These are phyloP conservation scores for Mycena metata DNA, from an alignment of 768 basidiomycete species.

Conservation along the genomic window DNA sequence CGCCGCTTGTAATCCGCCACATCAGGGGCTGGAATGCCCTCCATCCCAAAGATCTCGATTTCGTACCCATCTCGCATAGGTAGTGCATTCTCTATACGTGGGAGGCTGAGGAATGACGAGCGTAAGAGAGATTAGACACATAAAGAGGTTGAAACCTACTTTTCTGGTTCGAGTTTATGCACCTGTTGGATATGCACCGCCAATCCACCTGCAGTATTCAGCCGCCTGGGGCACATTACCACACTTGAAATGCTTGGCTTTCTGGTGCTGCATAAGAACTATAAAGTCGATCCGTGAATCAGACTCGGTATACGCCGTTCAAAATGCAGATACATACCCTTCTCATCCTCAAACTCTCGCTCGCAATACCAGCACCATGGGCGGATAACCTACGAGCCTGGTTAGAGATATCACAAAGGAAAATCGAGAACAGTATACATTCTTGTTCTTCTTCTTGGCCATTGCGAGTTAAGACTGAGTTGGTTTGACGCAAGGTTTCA, in stretches of 20 bases:
- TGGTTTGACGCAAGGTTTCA: neutral
- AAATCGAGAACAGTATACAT: slow-evolving; percentile 49
- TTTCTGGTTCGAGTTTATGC: slow-evolving; percentile 98
- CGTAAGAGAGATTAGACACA: slow-evolving; percentile 6
- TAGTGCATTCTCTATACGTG: slow-evolving; percentile 96
- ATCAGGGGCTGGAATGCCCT: slow-evolving; percentile 95
- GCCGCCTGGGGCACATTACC: slow-evolving; percentile 92
- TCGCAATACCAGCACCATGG: slow-evolving; percentile 99
- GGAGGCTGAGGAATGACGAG: slow-evolving; percentile 59
- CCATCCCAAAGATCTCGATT: slow-evolving; percentile 99
- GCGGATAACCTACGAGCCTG: slow-evolving; percentile 71
- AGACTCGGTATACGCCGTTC: slow-evolving; percentile 13
- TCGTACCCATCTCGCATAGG: slow-evolving; percentile 98
- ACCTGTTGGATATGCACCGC: slow-evolving; percentile 99
- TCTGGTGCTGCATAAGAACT: slow-evolving; percentile 99
- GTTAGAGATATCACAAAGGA: slow-evolving; percentile 19
- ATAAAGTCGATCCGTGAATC: slow-evolving; percentile 14
- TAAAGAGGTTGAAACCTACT: slow-evolving; percentile 58
- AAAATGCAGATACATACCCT: slow-evolving; percentile 69
- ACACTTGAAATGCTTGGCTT: slow-evolving; percentile 99
- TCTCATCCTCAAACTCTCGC: slow-evolving; percentile 99
- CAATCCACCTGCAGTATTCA: slow-evolving; percentile 97
- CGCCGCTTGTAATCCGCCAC: slow-evolving; percentile 96
- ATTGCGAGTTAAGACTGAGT: slow-evolving; percentile 46
- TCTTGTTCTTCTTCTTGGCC: slow-evolving; percentile 75